Evolutionary conservation across 805 yeast genomes (phyloP).

Genomic region (Hanseniaspora thailandica): DNA sequence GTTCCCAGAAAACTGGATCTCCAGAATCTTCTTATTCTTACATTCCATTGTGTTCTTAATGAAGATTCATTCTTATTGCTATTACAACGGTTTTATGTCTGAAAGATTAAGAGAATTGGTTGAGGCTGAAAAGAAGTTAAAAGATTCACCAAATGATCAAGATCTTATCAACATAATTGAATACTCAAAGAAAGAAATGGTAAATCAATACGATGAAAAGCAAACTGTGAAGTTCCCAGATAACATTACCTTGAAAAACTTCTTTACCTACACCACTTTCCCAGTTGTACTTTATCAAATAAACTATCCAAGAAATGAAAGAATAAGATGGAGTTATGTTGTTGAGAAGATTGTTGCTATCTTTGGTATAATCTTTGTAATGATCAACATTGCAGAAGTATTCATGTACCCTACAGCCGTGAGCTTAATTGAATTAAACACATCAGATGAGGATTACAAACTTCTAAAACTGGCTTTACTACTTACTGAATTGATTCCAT

Average conservation of each 20-base stretch:
- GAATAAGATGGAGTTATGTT: slow-evolving; percentile 59
- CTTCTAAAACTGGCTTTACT: slow-evolving; percentile 34
- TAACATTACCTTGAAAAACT: slow-evolving; percentile 55
- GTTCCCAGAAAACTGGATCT: slow-evolving; percentile 69
- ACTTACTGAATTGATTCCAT: slow-evolving; percentile 64
- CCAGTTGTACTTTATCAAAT: slow-evolving; percentile 82
- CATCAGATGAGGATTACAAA: slow-evolving; percentile 29
- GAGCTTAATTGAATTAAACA: slow-evolving; percentile 36
- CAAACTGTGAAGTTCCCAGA: slow-evolving; percentile 45
- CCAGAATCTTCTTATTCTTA: slow-evolving; percentile 67
- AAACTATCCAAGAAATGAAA: slow-evolving; percentile 64
- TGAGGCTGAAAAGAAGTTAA: slow-evolving; percentile 20
- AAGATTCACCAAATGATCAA: slow-evolving; percentile 26
- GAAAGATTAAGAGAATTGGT: slow-evolving; percentile 31
- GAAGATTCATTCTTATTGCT: slow-evolving; percentile 92
- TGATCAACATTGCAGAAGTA: slow-evolving; percentile 71
- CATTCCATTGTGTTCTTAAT: slow-evolving; percentile 79
- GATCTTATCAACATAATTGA: slow-evolving; percentile 40
- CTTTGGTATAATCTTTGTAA: slow-evolving; percentile 72
- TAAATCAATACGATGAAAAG: slow-evolving; percentile 37
- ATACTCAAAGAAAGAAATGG: slow-evolving; percentile 64
- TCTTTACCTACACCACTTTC: slow-evolving; percentile 68
- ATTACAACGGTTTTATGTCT: slow-evolving; percentile 87
- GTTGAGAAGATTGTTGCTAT: slow-evolving; percentile 61
- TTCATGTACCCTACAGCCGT: slow-evolving; percentile 47